Base-by-base conservation (phyloP, 2,329 filamentous ascomycete genomes). In the Fusarium ambrosium region DNA sequence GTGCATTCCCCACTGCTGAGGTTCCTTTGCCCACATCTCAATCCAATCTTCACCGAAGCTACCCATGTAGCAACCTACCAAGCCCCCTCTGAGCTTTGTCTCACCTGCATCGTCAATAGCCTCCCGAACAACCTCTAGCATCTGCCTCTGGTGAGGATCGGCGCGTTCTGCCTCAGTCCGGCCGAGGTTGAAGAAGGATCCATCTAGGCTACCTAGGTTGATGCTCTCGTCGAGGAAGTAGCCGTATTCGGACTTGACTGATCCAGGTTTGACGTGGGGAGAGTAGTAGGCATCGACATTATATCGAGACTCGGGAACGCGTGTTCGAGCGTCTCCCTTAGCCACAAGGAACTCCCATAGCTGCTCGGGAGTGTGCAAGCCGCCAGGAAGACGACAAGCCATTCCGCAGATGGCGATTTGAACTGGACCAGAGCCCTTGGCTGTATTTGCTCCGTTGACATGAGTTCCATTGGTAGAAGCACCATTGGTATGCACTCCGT, bases 71-170 rank as follows among this genome's bases (percentile, higher is more conserved):
- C 70, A 74, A 1, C 82, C 83, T 2, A 82, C 81, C 9, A 76
- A 69, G 5, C 74, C 79, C 1, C 83, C 84, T 16, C 74, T 71
- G 41, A 76, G 79, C 24, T 76, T 69, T 5, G 72, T 74, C 39
- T 80, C 73, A 2, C 84, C 84, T 16, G 83, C 81, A 51, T 78
- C 74, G 27, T 85, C 82, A 7, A 85, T 71, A 32, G 73, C 78
- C 62, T 85, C 84, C 8, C 79, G 77, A 6, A 79, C 76, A 5
- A 84, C 79, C 63, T 85, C 82, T 1, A 84, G 76, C n/a, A 82
- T 68, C 13, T 80, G 76, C 3, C 82, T 70, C 63, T 85, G 83
- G 29, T 83, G 82, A 1, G 84, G 83, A 60, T 86, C 84, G 36
- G 81, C 69, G 2, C 69, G 60, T 64, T 82, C 81, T 11, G 80